A percentile compares a stretch with the other conserved stretches of the same genome.
Conservation (phyloP, 2,329 filamentous ascomycete species). For the Diplodia mutila region DNA sequence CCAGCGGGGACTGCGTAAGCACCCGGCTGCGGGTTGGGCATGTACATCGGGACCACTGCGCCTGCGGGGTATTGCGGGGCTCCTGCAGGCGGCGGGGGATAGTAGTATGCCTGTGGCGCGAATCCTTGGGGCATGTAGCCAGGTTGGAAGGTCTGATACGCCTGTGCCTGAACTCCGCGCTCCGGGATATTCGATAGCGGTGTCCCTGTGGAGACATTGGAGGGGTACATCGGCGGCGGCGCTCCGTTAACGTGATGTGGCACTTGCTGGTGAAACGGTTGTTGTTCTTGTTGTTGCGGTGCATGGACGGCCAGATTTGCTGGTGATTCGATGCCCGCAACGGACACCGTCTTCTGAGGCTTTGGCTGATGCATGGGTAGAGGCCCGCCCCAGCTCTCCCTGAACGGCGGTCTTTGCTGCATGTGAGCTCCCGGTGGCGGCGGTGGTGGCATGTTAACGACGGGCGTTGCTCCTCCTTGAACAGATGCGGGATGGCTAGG, state of each 20-base stretch:
- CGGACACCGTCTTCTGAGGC: conserved; percentile 90
- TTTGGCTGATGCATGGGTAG: conserved; percentile 90
- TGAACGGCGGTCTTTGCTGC: conserved; percentile 59
- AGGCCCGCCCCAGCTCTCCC: conserved; percentile 63
- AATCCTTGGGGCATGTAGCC: conserved; percentile 54
- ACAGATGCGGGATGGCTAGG: conserved; percentile 22
- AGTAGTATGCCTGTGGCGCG: conserved; percentile 63
- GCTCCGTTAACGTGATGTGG: conserved; percentile 70
- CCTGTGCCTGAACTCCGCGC: conserved; percentile 84
- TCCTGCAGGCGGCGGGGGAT: conserved; percentile 56
- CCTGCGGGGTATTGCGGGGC: conserved; percentile 48
- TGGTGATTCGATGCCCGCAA: conserved; percentile 89
- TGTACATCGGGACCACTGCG: conserved; percentile 59
- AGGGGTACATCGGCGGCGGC: conserved; percentile 70
- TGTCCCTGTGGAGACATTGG: conserved; percentile 73
- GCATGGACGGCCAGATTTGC: conserved; percentile 63
- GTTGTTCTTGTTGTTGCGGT: conserved; percentile 70
- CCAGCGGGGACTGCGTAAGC: conserved; percentile 46
- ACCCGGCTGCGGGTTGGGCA: conserved; percentile 58
- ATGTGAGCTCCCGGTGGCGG: conserved; percentile 57
- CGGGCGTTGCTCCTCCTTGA: conserved; percentile 45
- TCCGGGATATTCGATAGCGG: conserved; percentile 92
- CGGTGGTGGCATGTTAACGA: conserved; percentile 57
- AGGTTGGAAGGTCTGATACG: conserved; percentile 72
- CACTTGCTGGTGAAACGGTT: conserved; percentile 94